These are phyloP conservation scores for Suillus spraguei DNA, from an alignment of 768 basidiomycete species.

Conservation along the genomic window DNA sequence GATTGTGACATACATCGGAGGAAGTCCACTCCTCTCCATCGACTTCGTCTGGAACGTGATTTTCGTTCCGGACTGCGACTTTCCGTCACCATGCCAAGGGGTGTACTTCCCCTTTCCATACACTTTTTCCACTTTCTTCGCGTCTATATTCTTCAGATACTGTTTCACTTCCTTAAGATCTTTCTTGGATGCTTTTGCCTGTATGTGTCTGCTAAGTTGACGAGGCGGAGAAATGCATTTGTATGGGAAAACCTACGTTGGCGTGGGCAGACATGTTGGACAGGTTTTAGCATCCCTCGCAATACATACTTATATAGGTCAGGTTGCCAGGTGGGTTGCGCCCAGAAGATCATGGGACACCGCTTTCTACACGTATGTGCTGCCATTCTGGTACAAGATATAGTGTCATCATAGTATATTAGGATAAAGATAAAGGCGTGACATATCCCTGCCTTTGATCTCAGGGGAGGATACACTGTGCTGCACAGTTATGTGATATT, in stretches of 20 bases:
- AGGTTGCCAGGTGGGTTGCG: too few species aligned
- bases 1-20: neutral
- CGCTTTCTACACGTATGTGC: too few species aligned
- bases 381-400: too few species aligned
- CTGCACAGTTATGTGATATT: too few species aligned
- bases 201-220: neutral
- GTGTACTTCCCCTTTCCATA: neutral
- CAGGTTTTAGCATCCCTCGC: too few species aligned
- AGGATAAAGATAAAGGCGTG: too few species aligned
- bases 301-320: too few species aligned
- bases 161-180: neutral
- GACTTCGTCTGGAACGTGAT: conserved; percentile 4
- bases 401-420: too few species aligned
- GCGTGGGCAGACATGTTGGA: neutral
- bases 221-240: neutral
- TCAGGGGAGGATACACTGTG: too few species aligned
- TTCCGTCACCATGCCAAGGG: neutral
- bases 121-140: neutral
- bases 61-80: neutral
- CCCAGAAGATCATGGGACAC: too few species aligned
- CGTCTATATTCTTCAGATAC: neutral
- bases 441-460: too few species aligned
- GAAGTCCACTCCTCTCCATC: neutral
- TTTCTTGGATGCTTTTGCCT: neutral
- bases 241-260: neutral